These are phyloP conservation scores for Dendryphion nanum DNA, from an alignment of 2,329 filamentous ascomycete species.

Conservation along the genomic window DNA sequence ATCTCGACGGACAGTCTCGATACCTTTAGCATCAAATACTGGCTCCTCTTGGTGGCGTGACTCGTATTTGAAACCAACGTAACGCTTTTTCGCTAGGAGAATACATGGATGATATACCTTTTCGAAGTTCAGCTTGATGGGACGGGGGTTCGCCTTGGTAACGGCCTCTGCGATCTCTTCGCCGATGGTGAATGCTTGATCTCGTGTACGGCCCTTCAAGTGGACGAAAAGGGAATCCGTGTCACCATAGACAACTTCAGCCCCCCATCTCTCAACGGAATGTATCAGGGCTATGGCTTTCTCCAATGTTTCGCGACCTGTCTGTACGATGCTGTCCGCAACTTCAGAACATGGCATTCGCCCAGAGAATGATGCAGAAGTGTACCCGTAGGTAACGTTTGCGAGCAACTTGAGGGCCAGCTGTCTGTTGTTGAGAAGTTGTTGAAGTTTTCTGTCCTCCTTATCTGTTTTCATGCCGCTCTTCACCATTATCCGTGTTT, in stretches of 20 bases:
- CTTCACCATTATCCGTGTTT: conserved; percentile 97
- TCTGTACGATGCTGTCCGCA: conserved; percentile 96
- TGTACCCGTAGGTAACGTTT: conserved; percentile 99
- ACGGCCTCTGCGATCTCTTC: conserved; percentile 86
- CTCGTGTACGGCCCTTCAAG: conserved; percentile 79
- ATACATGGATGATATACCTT: conserved; percentile 98
- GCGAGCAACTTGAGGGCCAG: conserved; percentile 92
- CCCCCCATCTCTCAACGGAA: conserved; percentile 80
- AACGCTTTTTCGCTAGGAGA: conserved; percentile 92
- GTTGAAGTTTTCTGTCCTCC: conserved; percentile 80
- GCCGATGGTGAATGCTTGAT: conserved; percentile 88
- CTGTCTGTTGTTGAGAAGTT: conserved; percentile 88
- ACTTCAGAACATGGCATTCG: conserved; percentile 98
- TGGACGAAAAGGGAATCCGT: conserved; percentile 94
- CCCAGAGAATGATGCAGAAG: conserved; percentile 93
- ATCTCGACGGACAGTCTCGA: conserved; percentile 93
- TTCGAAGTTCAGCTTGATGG: conserved; percentile 95
- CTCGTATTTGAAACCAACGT: conserved; percentile 98
- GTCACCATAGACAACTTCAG: conserved; percentile 97
- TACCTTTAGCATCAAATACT: conserved; percentile 96
- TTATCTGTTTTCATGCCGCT: conserved; percentile 93
- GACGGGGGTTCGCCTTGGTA: conserved; percentile 84
- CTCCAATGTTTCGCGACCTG: conserved; percentile 89
- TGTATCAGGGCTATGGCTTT: conserved; percentile 92
- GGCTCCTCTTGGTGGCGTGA: conserved; percentile 70